These are phyloP conservation scores for Aspergillus sp. DNA, from an alignment of 2,329 filamentous ascomycete species.

Conservation along the genomic window DNA sequence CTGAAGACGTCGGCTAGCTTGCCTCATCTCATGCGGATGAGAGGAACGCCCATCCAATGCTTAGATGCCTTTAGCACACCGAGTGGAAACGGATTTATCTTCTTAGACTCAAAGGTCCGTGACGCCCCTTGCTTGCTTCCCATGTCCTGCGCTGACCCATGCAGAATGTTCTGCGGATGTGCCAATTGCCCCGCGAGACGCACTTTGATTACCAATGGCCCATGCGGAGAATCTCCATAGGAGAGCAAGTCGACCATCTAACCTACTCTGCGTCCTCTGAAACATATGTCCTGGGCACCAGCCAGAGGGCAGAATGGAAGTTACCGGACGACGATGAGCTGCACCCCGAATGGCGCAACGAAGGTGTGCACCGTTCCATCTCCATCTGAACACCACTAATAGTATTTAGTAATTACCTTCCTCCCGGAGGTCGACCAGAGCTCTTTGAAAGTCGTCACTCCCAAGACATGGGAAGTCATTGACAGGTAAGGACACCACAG, in stretches of 20 bases:
- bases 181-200: conserved; percentile 64
- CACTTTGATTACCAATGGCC: conserved; percentile 76
- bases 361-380: conserved; percentile 47
- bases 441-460: conserved; percentile 73
- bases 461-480: conserved; percentile 73
- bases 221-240: conserved; percentile 67
- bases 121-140: conserved; percentile 1
- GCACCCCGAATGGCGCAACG: conserved; percentile 74
- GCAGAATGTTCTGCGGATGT: conserved; percentile 69
- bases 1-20: conserved; percentile 75
- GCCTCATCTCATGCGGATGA: conserved; percentile 71
- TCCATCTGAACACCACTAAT: conserved; percentile 10
- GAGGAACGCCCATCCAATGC: conserved; percentile 65
- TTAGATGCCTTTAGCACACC: conserved; percentile 70
- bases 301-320: conserved; percentile 67
- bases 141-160: conserved; percentile 10
- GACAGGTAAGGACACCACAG: conserved; percentile 53
- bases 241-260: conserved; percentile 67
- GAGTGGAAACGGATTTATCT: conserved; percentile 76
- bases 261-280: conserved; percentile 73
- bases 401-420: conserved; percentile 48
- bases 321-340: conserved; percentile 83
- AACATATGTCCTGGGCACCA: conserved; percentile 75
- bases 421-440: conserved; percentile 69
- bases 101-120: conserved; percentile 61